Evolutionary conservation across 2,329 filamentous ascomycete genomes (phyloP).

Genomic region (Dendryphion nanum): DNA sequence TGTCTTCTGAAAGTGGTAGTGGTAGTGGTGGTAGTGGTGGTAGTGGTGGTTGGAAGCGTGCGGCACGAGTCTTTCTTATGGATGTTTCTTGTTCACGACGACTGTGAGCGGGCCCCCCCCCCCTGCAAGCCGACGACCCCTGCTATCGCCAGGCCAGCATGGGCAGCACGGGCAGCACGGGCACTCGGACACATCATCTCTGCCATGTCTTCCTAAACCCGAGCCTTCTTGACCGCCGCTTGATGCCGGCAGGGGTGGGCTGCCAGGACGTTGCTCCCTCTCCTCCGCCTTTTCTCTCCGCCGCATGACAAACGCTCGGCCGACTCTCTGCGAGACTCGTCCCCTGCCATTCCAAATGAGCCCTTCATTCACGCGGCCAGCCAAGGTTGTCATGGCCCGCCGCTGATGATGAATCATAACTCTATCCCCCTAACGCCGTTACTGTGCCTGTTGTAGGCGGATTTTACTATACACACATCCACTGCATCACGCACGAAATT

Average conservation of each 20-base stretch:
- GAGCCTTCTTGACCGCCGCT: background rate
- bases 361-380: background rate
- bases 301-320: too few relatives aligned
- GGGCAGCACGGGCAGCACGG: slow-evolving; percentile 17
- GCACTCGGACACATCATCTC: background rate
- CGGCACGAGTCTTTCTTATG: background rate
- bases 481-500: too few relatives aligned
- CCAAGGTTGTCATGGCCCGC: background rate
- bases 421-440: too few relatives aligned
- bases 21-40: slow-evolving; percentile 2
- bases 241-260: background rate
- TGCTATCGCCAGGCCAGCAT: slow-evolving; percentile 25
- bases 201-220: background rate
- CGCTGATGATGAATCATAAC: too few relatives aligned
- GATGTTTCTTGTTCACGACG: slow-evolving; percentile 7
- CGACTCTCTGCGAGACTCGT: background rate
- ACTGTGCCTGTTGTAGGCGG: too few relatives aligned
- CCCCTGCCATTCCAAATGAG: background rate
- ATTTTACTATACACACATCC: too few relatives aligned
- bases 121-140: slow-evolving; percentile 21
- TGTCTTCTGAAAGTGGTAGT: slow-evolving; percentile 8
- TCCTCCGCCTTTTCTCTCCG: too few relatives aligned
- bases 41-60: slow-evolving; percentile 10
- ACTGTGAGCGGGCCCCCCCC: slow-evolving; percentile 17
- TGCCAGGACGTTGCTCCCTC: background rate